A percentile compares a stretch with the other conserved stretches of the same genome.
Evolutionary conservation across 176 grass and related monocot species (phyloP).

Genomic region (Zea mays): DNA sequence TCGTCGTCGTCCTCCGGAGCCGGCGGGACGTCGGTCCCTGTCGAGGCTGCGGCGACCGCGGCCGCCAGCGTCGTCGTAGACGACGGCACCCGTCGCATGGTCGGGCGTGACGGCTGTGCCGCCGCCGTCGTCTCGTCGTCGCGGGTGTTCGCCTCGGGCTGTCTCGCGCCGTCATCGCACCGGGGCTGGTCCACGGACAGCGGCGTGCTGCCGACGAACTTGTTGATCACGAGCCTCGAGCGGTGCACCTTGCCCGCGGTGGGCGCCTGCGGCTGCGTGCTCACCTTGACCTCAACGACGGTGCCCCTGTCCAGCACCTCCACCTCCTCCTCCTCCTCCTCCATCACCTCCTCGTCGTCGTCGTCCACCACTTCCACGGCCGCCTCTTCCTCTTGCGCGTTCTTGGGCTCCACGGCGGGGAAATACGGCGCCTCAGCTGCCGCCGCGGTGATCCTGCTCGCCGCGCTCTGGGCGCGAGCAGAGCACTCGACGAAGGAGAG

Average conservation of each 20-base stretch:
- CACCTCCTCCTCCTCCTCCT: conserved; percentile 74
- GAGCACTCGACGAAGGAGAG: conserved; percentile 78
- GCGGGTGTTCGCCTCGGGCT: not conserved
- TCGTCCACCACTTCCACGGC: conserved; percentile 33
- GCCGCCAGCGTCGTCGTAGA: conserved; percentile 73
- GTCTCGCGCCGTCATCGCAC: conserved; percentile 15
- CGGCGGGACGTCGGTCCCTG: conserved; percentile 38
- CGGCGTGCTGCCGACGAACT: conserved; percentile 91
- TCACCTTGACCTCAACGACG: conserved; percentile 92
- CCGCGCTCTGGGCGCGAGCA: conserved; percentile 17
- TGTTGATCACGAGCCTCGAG: conserved; percentile 92
- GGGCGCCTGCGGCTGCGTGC: conserved; percentile 66
- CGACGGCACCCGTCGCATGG: conserved; percentile 51
- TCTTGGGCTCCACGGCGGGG: conserved; percentile 24
- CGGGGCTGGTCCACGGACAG: conserved; percentile 7
- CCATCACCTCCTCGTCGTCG: conserved; percentile 44
- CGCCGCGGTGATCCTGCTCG: not conserved
- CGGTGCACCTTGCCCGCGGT: conserved; percentile 61
- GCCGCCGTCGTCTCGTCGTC: not conserved
- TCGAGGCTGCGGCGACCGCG: conserved; percentile 59
- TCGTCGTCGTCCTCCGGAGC: conserved; percentile 12
- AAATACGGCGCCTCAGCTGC: conserved; percentile 28
- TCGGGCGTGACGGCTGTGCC: not conserved
- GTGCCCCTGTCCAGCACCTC: conserved; percentile 95
- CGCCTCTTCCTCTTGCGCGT: conserved; percentile 35